These are phyloP conservation scores for Schwanniomyces pseudopolymorphus DNA, from an alignment of 805 yeast species.

Conservation along the genomic window DNA sequence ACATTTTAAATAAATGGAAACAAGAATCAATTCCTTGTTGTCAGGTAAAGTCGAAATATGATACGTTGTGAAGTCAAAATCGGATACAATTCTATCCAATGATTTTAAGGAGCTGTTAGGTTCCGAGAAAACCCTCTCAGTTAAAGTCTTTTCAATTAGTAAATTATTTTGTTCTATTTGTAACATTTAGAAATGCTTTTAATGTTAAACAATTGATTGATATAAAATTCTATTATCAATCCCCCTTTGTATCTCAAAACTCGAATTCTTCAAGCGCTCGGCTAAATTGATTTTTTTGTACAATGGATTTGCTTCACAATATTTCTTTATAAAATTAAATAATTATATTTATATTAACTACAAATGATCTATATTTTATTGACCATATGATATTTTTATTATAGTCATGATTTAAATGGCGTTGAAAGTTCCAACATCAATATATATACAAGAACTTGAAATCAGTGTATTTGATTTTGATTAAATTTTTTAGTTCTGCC, in stretches of 20 bases:
- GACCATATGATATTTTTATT: background rate
- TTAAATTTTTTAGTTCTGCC: too few species aligned
- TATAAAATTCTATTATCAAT: background rate
- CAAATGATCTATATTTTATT: background rate
- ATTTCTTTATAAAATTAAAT: too few species aligned
- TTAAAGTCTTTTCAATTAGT: slow-evolving; percentile 75
- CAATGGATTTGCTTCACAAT: too few species aligned
- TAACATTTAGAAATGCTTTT: slow-evolving; percentile 51
- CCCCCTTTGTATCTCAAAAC: background rate
- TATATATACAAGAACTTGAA: background rate
- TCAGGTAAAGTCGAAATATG: slow-evolving; percentile 85
- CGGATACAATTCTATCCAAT: slow-evolving; percentile 86
- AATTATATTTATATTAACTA: too few species aligned
- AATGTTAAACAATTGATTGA: background rate
- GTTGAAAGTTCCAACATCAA: background rate
- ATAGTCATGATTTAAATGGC: background rate
- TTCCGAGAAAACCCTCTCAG: slow-evolving; percentile 58
- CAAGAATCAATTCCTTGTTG: slow-evolving; percentile 58
- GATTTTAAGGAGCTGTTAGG: slow-evolving; percentile 42
- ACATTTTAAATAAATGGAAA: slow-evolving; percentile 74
- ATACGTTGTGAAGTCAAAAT: slow-evolving; percentile 93
- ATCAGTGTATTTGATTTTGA: background rate
- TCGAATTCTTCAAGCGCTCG: background rate
- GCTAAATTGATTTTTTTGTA: too few species aligned
- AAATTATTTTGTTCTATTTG: slow-evolving; percentile 84